Conservation (phyloP, 441 rosid species). For the Mallotus repandus region DNA sequence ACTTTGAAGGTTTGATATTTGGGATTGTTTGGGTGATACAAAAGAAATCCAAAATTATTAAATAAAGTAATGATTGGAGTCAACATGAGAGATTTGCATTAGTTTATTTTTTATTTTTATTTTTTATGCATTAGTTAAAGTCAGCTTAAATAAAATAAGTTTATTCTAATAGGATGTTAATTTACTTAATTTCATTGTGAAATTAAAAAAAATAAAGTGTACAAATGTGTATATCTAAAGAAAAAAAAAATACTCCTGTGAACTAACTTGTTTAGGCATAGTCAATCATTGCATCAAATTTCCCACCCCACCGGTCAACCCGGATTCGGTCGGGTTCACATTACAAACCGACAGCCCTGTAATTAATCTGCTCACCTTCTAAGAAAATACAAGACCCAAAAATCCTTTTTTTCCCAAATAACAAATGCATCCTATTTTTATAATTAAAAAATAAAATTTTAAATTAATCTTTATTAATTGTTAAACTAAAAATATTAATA, state of each 20-base stretch:
- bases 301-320: conserved; percentile 26
- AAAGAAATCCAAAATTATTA: conserved; percentile 18
- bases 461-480: no score
- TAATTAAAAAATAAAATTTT: not conserved
- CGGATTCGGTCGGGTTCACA: conserved; percentile 55
- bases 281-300: conserved; percentile 57
- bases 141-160: conserved; percentile 22
- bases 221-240: not conserved
- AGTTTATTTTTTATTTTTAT: no score
- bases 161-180: conserved; percentile 8
- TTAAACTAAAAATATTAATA: no score
- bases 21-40: not conserved
- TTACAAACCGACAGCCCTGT: conserved; percentile 20
- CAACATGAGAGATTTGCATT: conserved; percentile 17
- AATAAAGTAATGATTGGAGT: conserved; percentile 35
- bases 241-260: not conserved
- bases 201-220: not conserved
- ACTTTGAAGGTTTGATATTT: not conserved
- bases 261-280: conserved; percentile 14
- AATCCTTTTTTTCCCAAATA: not conserved
- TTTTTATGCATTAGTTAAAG: conserved; percentile 16
- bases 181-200: not conserved
- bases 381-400: conserved; percentile 11
- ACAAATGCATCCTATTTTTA: no score
- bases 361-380: conserved; percentile 18